These are phyloP conservation scores for Boletellus sp. DNA, from an alignment of 1,284 basidiomycete species.

Conservation along the genomic window DNA sequence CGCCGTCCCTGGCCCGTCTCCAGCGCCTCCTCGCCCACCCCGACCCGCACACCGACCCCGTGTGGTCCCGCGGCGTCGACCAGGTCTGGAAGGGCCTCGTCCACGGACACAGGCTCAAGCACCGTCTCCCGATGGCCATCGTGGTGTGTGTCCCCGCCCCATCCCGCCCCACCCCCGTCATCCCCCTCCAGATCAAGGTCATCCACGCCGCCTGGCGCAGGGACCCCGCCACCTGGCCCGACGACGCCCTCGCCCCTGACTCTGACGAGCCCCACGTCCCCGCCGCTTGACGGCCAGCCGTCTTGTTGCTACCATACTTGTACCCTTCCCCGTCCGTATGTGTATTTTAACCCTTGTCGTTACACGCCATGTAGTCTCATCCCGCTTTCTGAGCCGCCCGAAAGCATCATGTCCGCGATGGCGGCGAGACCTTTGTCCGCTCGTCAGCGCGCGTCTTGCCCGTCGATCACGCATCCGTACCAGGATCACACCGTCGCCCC, in stretches of 20 bases:
- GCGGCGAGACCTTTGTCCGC: conserved; percentile 63
- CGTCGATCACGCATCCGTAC: conserved; percentile 44
- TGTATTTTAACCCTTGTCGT: conserved; percentile 8
- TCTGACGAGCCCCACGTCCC: conserved; percentile 43
- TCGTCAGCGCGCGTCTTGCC: conserved; percentile 8
- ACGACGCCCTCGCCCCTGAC: conserved; percentile 50
- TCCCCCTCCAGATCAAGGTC: conserved; percentile 56
- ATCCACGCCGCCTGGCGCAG: conserved; percentile 69
- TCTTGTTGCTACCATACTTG: neutral
- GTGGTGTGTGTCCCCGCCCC: conserved; percentile 46
- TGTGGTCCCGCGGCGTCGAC: conserved; percentile 56
- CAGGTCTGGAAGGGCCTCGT: conserved; percentile 61
- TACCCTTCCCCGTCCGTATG: conserved; percentile 6
- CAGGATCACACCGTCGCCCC: conserved; percentile 92
- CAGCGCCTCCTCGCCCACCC: conserved; percentile 49
- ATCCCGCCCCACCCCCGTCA: conserved; percentile 6
- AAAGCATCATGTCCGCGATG: conserved; percentile 54
- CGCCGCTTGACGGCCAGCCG: neutral
- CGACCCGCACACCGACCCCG: conserved; percentile 45
- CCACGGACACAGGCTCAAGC: conserved; percentile 53
- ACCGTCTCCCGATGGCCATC: conserved; percentile 53
- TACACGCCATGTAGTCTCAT: conserved; percentile 11
- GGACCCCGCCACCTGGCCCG: conserved; percentile 68
- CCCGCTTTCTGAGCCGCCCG: conserved; percentile 15
- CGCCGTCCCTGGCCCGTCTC: conserved; percentile 46